These are phyloP conservation scores for Colletotrichum somersetense DNA, from an alignment of 2,329 filamentous ascomycete genomes.

Conservation along the genomic window DNA sequence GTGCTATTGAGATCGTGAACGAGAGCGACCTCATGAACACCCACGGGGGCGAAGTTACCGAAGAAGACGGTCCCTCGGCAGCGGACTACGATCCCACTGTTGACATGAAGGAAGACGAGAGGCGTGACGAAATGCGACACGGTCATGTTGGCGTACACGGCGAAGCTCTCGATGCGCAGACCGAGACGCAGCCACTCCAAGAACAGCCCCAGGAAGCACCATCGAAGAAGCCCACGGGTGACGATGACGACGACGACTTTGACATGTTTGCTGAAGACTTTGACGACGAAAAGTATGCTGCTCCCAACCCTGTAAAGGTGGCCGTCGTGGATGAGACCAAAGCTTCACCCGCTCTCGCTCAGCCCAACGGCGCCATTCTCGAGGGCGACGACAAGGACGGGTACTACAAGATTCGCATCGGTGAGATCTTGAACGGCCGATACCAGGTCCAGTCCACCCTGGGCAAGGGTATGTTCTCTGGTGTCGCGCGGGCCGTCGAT, in stretches of 20 bases:
- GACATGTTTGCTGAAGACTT: slow-evolving; percentile 93
- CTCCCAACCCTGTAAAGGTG: slow-evolving; percentile 59
- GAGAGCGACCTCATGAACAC: slow-evolving; percentile 77
- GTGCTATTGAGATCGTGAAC: slow-evolving; percentile 72
- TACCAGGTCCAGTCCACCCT: slow-evolving; percentile 91
- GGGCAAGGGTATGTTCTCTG: slow-evolving; percentile 96
- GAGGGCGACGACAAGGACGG: slow-evolving; percentile 96
- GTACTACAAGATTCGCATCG: slow-evolving; percentile 94
- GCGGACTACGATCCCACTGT: slow-evolving; percentile 91
- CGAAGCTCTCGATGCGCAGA: slow-evolving; percentile 49
- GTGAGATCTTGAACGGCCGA: slow-evolving; percentile 88
- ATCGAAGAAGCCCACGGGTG: slow-evolving; percentile 54
- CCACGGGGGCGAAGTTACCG: slow-evolving; percentile 58
- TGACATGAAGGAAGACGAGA: slow-evolving; percentile 88
- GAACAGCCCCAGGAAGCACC: slow-evolving; percentile 48
- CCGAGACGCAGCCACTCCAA: slow-evolving; percentile 47
- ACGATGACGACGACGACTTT: slow-evolving; percentile 77
- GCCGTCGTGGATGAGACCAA: slow-evolving; percentile 60
- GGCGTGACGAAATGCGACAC: slow-evolving; percentile 75
- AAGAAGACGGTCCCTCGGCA: slow-evolving; percentile 84
- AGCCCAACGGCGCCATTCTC: slow-evolving; percentile 78
- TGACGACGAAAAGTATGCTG: slow-evolving; percentile 73
- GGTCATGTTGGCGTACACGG: slow-evolving; percentile 66
- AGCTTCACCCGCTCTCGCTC: slow-evolving; percentile 58
- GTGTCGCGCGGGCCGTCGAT: slow-evolving; percentile 90